Evolutionary conservation across 2,329 filamentous ascomycete species (phyloP).

Genomic region (Monosporascus sp.): DNA sequence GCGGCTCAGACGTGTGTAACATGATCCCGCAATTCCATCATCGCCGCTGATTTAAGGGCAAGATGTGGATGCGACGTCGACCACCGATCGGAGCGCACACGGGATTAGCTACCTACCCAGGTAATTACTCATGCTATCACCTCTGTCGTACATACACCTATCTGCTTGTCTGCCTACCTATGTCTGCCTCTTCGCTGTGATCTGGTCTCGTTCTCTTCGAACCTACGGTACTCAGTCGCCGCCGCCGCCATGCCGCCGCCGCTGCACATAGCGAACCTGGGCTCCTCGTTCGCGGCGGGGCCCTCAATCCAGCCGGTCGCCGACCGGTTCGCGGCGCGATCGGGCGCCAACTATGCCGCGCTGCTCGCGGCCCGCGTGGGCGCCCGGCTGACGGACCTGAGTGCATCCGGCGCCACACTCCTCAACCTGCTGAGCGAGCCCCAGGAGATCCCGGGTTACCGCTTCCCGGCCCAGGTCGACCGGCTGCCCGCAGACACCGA

Average conservation of each 20-base stretch:
- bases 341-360: slow-evolving; percentile 31
- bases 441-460: slow-evolving; percentile 13
- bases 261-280: slow-evolving; percentile 24
- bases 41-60: no score
- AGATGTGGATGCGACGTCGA: no score
- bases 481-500: slow-evolving; percentile 28
- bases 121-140: no score
- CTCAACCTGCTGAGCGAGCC: slow-evolving; percentile 30
- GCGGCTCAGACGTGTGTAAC: no score
- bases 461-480: slow-evolving; percentile 30
- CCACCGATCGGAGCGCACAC: no score
- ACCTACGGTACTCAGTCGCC: no score
- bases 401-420: slow-evolving; percentile 32
- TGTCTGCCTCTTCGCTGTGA: no score
- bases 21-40: no score
- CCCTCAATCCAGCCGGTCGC: slow-evolving; percentile 28
- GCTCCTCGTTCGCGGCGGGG: slow-evolving; percentile 27
- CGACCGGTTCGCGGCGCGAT: slow-evolving; percentile 24
- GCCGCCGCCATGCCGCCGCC: slow-evolving; percentile 1
- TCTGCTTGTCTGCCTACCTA: no score
- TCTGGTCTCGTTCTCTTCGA: no score
- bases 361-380: slow-evolving; percentile 21
- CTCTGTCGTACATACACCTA: no score
- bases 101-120: no score
- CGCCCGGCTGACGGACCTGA: slow-evolving; percentile 25